phyloP scores from a whole-genome alignment of 2,329 filamentous ascomycete species.

The Alternaria consortialis region DNA sequence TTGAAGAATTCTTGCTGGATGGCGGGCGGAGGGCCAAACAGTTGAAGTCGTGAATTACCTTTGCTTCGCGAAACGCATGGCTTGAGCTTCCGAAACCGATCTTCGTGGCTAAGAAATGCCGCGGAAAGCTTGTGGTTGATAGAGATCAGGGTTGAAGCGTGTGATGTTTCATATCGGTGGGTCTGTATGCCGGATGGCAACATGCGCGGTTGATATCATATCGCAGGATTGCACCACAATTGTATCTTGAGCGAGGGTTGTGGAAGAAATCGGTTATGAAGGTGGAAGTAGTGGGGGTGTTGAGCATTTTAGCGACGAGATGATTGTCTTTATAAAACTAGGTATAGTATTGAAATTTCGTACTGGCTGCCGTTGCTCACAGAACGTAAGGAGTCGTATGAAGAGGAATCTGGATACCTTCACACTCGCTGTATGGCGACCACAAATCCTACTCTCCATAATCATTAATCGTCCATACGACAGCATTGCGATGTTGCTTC shows the following conservation, averaged over 20 bases:
- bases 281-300: background rate
- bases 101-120: conserved; percentile 3
- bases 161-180: background rate
- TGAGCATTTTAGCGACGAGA: background rate
- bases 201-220: conserved; percentile 3
- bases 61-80: conserved; percentile 2
- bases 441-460: background rate
- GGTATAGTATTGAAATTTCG: background rate
- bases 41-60: conserved; percentile 2
- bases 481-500: background rate
- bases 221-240: background rate
- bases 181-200: background rate
- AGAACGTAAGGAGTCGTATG: background rate
- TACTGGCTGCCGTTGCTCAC: background rate
- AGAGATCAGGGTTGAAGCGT: background rate
- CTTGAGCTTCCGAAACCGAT: conserved; percentile 1
- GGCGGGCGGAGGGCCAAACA: background rate
- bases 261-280: background rate
- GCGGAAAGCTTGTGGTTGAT: conserved; percentile 6
- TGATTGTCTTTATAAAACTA: background rate
- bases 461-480: background rate
- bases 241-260: background rate
- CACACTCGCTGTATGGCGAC: background rate
- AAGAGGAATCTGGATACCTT: background rate
- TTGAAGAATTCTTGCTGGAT: background rate